These are phyloP conservation scores for Nymphaea thermarum DNA, from an alignment of 164 flowering plant genomes.

Conservation along the genomic window DNA sequence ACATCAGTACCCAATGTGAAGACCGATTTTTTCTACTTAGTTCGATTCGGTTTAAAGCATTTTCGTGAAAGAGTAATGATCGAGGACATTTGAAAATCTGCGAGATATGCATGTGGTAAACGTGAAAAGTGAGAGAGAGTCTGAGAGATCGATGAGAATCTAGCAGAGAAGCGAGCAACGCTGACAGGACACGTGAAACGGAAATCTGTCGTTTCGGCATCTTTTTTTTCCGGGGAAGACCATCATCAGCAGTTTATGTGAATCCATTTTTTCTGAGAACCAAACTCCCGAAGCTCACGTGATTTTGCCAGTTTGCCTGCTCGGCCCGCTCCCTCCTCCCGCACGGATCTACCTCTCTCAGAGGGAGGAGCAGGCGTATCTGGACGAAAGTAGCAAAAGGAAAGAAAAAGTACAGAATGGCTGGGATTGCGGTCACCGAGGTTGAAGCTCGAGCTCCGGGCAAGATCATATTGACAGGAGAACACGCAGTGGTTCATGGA, in stretches of 20 bases:
- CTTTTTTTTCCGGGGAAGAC: neutral
- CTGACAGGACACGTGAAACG: neutral
- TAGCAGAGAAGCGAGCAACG: neutral
- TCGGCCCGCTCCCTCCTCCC: neutral
- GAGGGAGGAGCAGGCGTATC: neutral
- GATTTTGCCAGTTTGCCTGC: no score
- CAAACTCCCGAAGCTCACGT: no score
- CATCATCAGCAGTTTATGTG: no score
- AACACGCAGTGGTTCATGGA: slow-evolving; percentile 97
- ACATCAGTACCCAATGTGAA: no score
- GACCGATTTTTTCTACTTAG: no score
- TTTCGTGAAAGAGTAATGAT: no score
- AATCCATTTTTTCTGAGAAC: no score
- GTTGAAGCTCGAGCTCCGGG: slow-evolving; percentile 87
- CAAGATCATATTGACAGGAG: slow-evolving; percentile 85
- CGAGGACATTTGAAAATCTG: no score
- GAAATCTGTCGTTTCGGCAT: neutral
- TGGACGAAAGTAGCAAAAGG: neutral
- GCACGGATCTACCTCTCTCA: neutral
- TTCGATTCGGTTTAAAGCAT: no score
- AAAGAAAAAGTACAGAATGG: neutral
- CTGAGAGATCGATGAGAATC: no score
- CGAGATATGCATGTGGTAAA: no score
- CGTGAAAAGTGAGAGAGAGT: no score
- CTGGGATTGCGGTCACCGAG: slow-evolving; percentile 39